Evolutionary conservation across 257 asterid genomes (phyloP), one percentile per base, ranked within the genome.

Genomic region (Haberlea rhodopensis): DNA sequence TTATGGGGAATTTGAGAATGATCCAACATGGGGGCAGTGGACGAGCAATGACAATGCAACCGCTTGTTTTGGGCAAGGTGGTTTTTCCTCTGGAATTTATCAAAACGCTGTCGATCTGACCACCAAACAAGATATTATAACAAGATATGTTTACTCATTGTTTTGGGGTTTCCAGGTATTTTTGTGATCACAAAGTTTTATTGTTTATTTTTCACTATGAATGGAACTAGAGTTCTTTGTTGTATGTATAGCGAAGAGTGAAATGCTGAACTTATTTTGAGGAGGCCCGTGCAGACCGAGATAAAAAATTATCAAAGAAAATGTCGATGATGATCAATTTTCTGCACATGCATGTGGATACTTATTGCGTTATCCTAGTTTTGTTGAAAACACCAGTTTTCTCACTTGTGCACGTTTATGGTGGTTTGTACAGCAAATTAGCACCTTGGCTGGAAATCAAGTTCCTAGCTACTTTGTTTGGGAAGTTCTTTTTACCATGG

Each of bases 141-240:
- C 82, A 32, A 78, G 95, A 92, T 92, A 92, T 11, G 31, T 77
- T 20, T 92, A 92, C 85, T 85, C 99, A 5, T 72, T 89, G 60
- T 89, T 87, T 76, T 92, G 99, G 99, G 99, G 96, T 13, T 92
- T 92, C 84, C 99, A 92, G 99, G 99, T 92, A 89, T 46, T 25
- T 60, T 60, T 60, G 46, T 10, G 46, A 37, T 37, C 46, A 13
- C 10, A 2, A 13, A 37, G 5, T 32, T 32, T 1, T 32, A 0
- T 37, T 37, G 2, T 37, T 8, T 1, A 32, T 32, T 8, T 32
- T 32, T 29, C 6, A 29, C 34, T 29, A 6, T 29, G 34, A 29
- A n/a, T n/a, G 8, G 9, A 29, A 29, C 34, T 29, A 1, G 34
- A 29, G 34, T 29, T n/a, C n/a, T n/a, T n/a, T n/a, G n/a, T n/a